phyloP scores from a whole-genome alignment of 441 rosid species.

The Bocquillonia castaneifolia region DNA sequence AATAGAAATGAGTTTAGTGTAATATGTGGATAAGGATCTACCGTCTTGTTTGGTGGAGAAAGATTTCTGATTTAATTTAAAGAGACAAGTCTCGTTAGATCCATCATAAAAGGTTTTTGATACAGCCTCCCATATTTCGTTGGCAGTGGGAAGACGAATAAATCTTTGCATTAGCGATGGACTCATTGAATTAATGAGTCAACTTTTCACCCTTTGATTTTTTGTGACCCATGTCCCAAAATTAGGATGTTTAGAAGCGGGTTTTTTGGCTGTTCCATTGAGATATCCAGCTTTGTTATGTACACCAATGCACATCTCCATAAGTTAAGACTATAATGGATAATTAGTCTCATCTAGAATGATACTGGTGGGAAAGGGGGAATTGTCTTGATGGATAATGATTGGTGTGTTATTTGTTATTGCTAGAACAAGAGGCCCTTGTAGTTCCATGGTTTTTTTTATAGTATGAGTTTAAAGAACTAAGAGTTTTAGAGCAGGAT shows the following conservation, averaged over 20 bases:
- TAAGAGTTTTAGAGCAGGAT: too few relatives aligned
- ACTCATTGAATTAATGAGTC: not conserved
- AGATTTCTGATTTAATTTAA: not conserved
- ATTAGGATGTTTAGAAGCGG: not conserved
- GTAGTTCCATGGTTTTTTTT: too few relatives aligned
- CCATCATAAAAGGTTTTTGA: not conserved
- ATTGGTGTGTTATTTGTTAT: too few relatives aligned
- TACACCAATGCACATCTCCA: slow-evolving; percentile 14
- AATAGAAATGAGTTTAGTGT: not conserved
- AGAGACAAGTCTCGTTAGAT: not conserved
- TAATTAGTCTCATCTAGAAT: slow-evolving; percentile 9
- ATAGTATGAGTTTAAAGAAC: too few relatives aligned
- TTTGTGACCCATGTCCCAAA: not conserved
- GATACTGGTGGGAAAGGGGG: not conserved
- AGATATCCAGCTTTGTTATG: not conserved
- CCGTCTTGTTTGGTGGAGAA: not conserved
- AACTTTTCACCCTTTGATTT: not conserved
- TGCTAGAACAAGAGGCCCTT: too few relatives aligned
- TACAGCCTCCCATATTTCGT: not conserved
- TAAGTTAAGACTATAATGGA: slow-evolving; percentile 12
- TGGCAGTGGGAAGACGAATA: not conserved
- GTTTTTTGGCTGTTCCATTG: not conserved
- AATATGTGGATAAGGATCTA: not conserved
- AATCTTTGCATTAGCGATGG: not conserved
- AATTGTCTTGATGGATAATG: not conserved